These are phyloP conservation scores for Withania somnifera DNA, from an alignment of 305 asterid species.

Conservation along the genomic window DNA sequence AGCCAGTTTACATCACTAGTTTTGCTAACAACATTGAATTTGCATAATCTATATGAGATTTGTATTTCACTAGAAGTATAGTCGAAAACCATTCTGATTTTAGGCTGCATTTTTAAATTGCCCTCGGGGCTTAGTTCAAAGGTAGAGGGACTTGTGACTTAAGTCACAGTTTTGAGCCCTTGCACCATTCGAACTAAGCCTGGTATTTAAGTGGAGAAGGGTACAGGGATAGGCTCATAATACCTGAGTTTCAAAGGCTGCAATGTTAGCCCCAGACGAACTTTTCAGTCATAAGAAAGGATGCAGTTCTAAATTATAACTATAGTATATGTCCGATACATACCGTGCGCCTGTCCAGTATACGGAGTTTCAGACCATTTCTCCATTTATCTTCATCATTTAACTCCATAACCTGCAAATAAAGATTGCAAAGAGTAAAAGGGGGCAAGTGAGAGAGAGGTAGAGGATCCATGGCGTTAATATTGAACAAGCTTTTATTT, in stretches of 20 bases:
- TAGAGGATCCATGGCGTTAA: neutral
- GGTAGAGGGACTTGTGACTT: neutral
- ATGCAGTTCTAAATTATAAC: neutral
- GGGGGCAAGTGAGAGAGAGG: neutral
- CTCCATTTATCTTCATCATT: conserved; percentile 79
- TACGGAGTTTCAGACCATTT: conserved; percentile 72
- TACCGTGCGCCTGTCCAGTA: conserved; percentile 52
- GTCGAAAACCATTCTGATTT: neutral
- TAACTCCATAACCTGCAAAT: conserved; percentile 48
- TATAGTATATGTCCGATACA: conserved; percentile 6
- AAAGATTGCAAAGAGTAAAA: neutral
- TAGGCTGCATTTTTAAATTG: neutral
- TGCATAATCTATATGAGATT: neutral
- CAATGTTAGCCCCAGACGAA: neutral
- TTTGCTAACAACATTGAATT: no score
- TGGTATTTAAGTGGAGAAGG: neutral
- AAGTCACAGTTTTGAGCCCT: neutral
- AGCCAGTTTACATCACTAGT: no score
- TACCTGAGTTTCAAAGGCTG: neutral
- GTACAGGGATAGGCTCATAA: neutral
- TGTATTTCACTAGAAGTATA: neutral
- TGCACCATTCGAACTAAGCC: neutral
- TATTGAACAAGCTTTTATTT: neutral
- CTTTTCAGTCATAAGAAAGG: neutral
- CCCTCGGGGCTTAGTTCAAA: neutral